phyloP scores from a whole-genome alignment of 1,139 yeast genomes.

The Suhomyces choctaworum region DNA sequence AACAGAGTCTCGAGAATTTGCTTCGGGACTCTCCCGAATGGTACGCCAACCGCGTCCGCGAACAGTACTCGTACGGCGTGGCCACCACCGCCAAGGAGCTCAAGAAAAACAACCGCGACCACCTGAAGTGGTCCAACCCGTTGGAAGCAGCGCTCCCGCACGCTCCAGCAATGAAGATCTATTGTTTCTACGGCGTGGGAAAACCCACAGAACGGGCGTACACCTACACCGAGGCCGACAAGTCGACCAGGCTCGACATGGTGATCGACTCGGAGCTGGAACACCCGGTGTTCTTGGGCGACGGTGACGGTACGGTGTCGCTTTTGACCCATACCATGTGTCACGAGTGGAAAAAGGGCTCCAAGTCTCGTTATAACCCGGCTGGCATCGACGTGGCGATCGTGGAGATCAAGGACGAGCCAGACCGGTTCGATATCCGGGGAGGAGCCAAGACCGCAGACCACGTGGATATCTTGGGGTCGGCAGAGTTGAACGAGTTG shows the following conservation, averaged over 20 bases:
- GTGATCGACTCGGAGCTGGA: slow-evolving; percentile 61
- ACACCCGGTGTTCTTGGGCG: slow-evolving; percentile 73
- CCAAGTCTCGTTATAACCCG: slow-evolving; percentile 73
- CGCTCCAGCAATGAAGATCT: slow-evolving; percentile 90
- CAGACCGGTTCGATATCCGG: slow-evolving; percentile 88
- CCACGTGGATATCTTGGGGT: slow-evolving; percentile 93
- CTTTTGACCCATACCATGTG: slow-evolving; percentile 74
- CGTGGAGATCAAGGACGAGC: slow-evolving; percentile 91
- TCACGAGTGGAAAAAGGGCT: slow-evolving; percentile 81
- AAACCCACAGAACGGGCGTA: slow-evolving; percentile 95
- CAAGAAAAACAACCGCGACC: slow-evolving; percentile 60
- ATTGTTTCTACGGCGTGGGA: slow-evolving; percentile 92
- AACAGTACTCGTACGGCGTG: slow-evolving; percentile 78
- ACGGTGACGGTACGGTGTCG: slow-evolving; percentile 96
- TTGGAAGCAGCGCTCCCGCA: slow-evolving; percentile 86
- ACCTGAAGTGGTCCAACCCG: slow-evolving; percentile 88
- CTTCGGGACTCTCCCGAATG: slow-evolving; percentile 69
- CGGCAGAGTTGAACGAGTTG: slow-evolving; percentile 87
- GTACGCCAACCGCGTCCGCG: slow-evolving; percentile 63
- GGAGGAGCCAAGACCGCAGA: slow-evolving; percentile 99
- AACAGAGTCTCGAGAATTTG: slow-evolving; percentile 64
- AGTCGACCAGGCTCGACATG: slow-evolving; percentile 55
- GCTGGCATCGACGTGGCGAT: slow-evolving; percentile 69
- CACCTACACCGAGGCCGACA: slow-evolving; percentile 67
- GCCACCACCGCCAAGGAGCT: slow-evolving; percentile 64